Base-by-base conservation (phyloP, 129 eudicot genomes). In the Pseudognaphalium luteoalbum region DNA sequence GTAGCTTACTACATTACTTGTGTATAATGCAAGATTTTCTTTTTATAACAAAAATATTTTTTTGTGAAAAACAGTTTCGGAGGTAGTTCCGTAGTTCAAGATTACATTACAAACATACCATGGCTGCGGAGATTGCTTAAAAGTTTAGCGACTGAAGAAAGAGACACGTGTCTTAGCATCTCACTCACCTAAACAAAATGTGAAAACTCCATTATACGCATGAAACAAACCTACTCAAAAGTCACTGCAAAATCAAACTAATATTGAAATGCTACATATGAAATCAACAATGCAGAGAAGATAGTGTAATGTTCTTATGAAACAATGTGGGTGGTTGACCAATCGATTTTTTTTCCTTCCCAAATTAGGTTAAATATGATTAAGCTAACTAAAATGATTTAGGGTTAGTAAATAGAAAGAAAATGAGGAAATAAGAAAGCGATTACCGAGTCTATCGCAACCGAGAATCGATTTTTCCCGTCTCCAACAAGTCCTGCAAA, bases 401-500 rank as follows among this genome's bases (percentile, higher is more conserved):
- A 52, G 68, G 25, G 4, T 66, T 62, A 8, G 17, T 14, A 47
- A 47, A 47, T 14, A 47, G 17, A 47, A 12, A 47, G 54, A 47
- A 47, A 47, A 47, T 5, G 54, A 14, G n/a, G 1, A 66, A 52
- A 25, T 25, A 44, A 56, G 4, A 66, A 42, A 34, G 44, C 7
- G n/a, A 75, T 83, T 87, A 91, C 96, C 86, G 91, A 91, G 87
- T 95, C 99, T 73, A 95, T 87, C 37, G 97, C 99, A 68, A 95
- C 84, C 17, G 85, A 82, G 63, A 95, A 89, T 56, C 93, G 86
- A 56, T 80, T 81, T 84, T 95, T 91, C 71, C 88, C 92, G 39
- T 86, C 90, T 20, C 80, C 91, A 76, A 86, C 81, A 50, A 91
- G 67, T 44, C 86, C 99, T 95, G 89, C 78, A 79, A 82, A 64